phyloP scores from a whole-genome alignment of 2,329 filamentous ascomycete species.

The Orbilia oligospora region DNA sequence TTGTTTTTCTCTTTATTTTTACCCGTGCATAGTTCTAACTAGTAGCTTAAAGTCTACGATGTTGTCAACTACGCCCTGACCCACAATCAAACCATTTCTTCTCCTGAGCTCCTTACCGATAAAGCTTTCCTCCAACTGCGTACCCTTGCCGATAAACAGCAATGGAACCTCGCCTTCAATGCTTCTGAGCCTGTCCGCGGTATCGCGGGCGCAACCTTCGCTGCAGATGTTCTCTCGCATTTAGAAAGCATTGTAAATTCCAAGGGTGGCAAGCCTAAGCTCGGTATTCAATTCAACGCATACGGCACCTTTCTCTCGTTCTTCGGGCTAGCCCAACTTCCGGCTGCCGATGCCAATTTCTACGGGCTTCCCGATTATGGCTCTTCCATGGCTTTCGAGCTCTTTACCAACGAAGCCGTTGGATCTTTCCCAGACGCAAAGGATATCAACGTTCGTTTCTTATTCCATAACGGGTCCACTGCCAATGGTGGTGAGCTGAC shows the following conservation, averaged over 20 bases:
- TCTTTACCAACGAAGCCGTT: constrained; percentile 70
- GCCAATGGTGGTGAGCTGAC: constrained; percentile 67
- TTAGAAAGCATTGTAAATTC: constrained; percentile 41
- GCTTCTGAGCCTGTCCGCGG: constrained; percentile 67
- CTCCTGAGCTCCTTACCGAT: constrained; percentile 69
- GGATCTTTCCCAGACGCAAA: constrained; percentile 63
- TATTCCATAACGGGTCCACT: constrained; percentile 70
- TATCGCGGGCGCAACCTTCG: constrained; percentile 72
- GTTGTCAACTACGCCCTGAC: constrained; percentile 72
- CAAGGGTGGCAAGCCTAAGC: constrained; percentile 64
- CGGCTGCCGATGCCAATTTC: constrained; percentile 74
- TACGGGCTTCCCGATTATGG: constrained; percentile 85
- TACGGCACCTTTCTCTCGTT: constrained; percentile 73
- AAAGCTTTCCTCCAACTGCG: constrained; percentile 75
- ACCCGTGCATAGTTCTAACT: background rate
- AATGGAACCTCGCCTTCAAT: constrained; percentile 74
- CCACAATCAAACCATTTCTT: constrained; percentile 69
- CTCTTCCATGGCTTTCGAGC: constrained; percentile 83
- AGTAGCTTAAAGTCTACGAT: constrained; percentile 69
- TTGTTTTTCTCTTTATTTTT: background rate
- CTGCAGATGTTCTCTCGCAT: constrained; percentile 61
- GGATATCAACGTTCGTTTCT: constrained; percentile 72
- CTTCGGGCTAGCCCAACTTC: constrained; percentile 70
- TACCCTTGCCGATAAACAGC: constrained; percentile 81
- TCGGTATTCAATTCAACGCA: constrained; percentile 68